Evolutionary conservation across 805 yeast genomes (phyloP).

Genomic region (Vanderwaltozyma verrucispora): DNA sequence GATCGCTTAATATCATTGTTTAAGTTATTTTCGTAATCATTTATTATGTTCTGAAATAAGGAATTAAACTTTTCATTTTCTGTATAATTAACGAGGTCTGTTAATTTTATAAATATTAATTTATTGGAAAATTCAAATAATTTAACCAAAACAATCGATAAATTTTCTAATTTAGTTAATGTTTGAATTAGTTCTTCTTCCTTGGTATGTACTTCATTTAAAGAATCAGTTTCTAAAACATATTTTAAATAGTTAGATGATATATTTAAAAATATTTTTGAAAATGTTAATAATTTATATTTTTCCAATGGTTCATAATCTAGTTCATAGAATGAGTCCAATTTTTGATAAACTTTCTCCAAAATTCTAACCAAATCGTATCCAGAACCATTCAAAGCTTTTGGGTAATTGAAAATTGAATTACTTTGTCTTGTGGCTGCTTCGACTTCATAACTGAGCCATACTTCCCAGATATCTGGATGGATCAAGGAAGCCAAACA

Average conservation of each 20-base stretch:
- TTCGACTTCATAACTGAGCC: constrained; percentile 41
- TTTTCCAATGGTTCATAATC: constrained; percentile 11
- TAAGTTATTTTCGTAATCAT: constrained; percentile 21
- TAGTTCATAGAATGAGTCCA: constrained; percentile 30
- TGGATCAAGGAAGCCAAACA: constrained; percentile 26
- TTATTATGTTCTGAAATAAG: constrained; percentile 25
- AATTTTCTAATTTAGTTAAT: constrained; percentile 14
- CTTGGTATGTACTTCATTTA: constrained; percentile 13
- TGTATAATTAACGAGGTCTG: constrained; percentile 15
- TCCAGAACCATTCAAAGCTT: constrained; percentile 13
- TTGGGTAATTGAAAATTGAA: constrained; percentile 30
- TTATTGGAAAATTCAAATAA: constrained; percentile 12
- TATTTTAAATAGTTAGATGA: constrained; percentile 16
- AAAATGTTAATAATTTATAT: constrained; percentile 19
- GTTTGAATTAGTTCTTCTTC: constrained; percentile 21
- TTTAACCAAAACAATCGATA: constrained; percentile 10
- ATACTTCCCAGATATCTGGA: constrained; percentile 29
- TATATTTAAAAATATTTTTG: constrained; percentile 21
- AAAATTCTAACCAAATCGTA: constrained; percentile 38
- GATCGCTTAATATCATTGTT: constrained; percentile 21
- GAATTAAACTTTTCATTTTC: constrained; percentile 15
- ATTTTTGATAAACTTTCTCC: constrained; percentile 30
- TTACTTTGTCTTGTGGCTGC: constrained; percentile 36
- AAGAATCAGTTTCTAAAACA: constrained; percentile 13
- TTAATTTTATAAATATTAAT: constrained; percentile 13